A percentile compares a stretch with the other conserved stretches of the same genome.
Conservation (phyloP, 1,284 basidiomycete species). For the Apiotrichum sp. region DNA sequence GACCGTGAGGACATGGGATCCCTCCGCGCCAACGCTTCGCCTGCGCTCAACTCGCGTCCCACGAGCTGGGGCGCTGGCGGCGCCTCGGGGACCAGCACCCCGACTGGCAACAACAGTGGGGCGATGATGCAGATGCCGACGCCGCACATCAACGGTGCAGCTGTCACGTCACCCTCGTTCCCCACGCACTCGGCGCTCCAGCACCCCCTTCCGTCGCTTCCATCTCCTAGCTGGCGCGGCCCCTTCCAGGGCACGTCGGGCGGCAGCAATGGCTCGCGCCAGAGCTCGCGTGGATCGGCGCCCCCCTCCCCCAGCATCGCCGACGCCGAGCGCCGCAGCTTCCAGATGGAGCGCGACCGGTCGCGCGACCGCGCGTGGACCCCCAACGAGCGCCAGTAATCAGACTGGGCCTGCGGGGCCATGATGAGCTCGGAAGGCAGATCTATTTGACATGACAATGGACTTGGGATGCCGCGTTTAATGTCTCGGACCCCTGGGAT, state of each 20-base stretch:
- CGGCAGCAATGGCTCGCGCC: constrained; percentile 40
- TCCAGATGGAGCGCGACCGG: constrained; percentile 37
- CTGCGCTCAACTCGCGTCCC: constrained; percentile 7
- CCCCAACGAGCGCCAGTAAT: constrained; percentile 11
- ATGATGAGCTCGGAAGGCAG: too few relatives aligned
- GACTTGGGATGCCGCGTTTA: too few relatives aligned
- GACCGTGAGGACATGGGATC: background rate
- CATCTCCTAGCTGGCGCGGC: constrained; percentile 29
- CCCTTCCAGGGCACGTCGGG: constrained; percentile 31
- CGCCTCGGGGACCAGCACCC: background rate
- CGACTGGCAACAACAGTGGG: background rate
- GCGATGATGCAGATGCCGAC: constrained; percentile 6
- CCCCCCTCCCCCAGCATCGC: constrained; percentile 30
- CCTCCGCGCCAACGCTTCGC: background rate
- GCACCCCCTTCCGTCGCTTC: constrained; percentile 1
- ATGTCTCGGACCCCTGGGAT: too few relatives aligned
- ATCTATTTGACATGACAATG: too few relatives aligned
- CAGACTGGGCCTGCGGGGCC: too few relatives aligned
- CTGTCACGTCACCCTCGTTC: background rate
- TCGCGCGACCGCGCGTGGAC: constrained; percentile 36
- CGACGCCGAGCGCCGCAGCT: constrained; percentile 22
- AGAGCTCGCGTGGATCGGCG: constrained; percentile 44
- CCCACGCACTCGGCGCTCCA: background rate
- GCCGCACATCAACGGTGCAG: constrained; percentile 12
- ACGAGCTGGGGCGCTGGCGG: constrained; percentile 6